phyloP scores from a whole-genome alignment of 164 flowering plant genomes.

The Vitis labrusca region DNA sequence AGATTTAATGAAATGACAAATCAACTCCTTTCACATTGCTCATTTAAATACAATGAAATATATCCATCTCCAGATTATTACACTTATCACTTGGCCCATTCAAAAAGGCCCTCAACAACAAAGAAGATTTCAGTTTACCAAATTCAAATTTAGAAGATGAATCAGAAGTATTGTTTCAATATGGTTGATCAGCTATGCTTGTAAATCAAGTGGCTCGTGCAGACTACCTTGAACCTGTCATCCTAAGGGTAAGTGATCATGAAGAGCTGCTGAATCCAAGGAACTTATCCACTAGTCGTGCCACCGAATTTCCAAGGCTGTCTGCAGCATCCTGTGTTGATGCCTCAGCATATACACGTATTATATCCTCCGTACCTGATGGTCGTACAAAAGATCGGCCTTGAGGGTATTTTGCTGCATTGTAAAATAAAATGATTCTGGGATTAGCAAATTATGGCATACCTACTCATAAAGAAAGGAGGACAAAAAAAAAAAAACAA shows the following conservation, averaged over 20 bases:
- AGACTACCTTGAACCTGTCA: background rate
- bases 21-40: no score
- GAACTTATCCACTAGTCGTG: conserved; percentile 54
- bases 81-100: no score
- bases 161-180: no score
- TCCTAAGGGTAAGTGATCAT: background rate
- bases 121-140: no score
- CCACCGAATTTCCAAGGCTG: conserved; percentile 68
- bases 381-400: conserved; percentile 89
- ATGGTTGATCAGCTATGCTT: no score
- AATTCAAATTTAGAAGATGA: no score
- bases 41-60: no score
- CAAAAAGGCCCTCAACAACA: no score
- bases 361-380: conserved; percentile 92
- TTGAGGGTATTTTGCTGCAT: conserved; percentile 65
- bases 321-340: conserved; percentile 84
- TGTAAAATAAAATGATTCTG: background rate
- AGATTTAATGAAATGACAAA: no score
- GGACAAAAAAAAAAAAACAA: background rate
- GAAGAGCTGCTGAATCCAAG: conserved; percentile 40
- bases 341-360: conserved; percentile 95
- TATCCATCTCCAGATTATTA: no score
- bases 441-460: background rate
- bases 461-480: background rate
- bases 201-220: no score